phyloP scores from a whole-genome alignment of 2,329 filamentous ascomycete genomes.

The Beauveria rudraprayagi region DNA sequence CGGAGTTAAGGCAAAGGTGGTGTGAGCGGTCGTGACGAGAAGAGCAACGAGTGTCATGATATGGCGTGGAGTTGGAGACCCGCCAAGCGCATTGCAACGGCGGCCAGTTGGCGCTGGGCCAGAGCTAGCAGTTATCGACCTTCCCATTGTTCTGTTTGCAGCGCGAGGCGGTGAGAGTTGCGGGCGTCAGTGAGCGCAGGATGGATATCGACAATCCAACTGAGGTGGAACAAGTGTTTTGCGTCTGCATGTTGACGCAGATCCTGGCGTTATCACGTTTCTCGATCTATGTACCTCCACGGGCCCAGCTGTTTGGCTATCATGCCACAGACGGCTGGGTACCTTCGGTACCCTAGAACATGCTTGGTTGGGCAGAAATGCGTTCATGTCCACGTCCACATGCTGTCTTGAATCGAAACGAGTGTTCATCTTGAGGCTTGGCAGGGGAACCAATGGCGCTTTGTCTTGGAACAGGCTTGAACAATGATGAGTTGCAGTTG shows the following conservation, averaged over 20 bases:
- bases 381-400: not conserved
- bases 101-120: not conserved
- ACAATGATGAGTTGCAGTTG: too few relatives aligned
- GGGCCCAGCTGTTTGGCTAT: not conserved
- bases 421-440: too few relatives aligned
- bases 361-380: not conserved
- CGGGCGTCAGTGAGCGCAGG: not conserved
- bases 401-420: not conserved
- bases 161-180: not conserved
- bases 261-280: not conserved
- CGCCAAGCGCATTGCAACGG: conserved; percentile 1
- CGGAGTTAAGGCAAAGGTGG: not conserved
- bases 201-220: not conserved
- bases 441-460: too few relatives aligned
- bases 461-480: not conserved
- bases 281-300: not conserved
- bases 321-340: too few relatives aligned
- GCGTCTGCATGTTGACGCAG: not conserved
- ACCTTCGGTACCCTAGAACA: not conserved
- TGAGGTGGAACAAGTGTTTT: not conserved
- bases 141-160: not conserved
- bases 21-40: not conserved
- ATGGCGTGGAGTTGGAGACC: conserved; percentile 7
- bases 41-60: not conserved
- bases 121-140: not conserved